Conservation (phyloP, 345 rosid species). For the Diplotaxis tenuifolia region DNA sequence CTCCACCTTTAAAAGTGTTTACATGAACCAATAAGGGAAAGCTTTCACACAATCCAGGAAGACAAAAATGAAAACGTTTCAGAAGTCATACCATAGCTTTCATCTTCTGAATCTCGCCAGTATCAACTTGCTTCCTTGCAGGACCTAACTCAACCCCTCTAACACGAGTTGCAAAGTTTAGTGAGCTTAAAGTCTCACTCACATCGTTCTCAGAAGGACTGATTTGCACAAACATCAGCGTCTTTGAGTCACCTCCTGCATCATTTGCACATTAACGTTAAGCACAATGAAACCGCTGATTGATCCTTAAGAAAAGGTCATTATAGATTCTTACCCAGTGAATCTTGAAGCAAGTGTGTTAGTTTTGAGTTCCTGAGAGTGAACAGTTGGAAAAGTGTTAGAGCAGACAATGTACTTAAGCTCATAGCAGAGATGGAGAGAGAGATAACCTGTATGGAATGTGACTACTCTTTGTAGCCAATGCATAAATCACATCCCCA, state of each 20-base stretch:
- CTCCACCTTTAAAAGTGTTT: conserved; percentile 51
- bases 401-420: conserved; percentile 1
- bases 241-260: conserved; percentile 93
- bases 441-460: conserved; percentile 73
- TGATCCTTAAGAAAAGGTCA: not conserved
- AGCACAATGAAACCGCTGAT: not conserved
- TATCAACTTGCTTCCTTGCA: conserved; percentile 75
- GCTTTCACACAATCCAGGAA: conserved; percentile 17
- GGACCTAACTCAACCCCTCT: conserved; percentile 88
- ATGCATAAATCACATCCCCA: conserved; percentile 87
- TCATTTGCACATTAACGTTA: conserved; percentile 8
- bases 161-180: conserved; percentile 89
- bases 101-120: conserved; percentile 74
- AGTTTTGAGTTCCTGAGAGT: conserved; percentile 85
- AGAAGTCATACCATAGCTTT: conserved; percentile 59
- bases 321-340: conserved; percentile 60
- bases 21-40: conserved; percentile 11
- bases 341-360: conserved; percentile 95
- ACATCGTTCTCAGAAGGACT: conserved; percentile 86
- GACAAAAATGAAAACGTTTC: not conserved
- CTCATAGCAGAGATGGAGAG: not conserved
- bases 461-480: conserved; percentile 84
- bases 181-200: conserved; percentile 83
- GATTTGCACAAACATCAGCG: conserved; percentile 91
- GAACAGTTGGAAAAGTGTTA: conserved; percentile 26